Evolutionary conservation across 1,284 basidiomycete species (phyloP).

Genomic region (Peniophora sp.): DNA sequence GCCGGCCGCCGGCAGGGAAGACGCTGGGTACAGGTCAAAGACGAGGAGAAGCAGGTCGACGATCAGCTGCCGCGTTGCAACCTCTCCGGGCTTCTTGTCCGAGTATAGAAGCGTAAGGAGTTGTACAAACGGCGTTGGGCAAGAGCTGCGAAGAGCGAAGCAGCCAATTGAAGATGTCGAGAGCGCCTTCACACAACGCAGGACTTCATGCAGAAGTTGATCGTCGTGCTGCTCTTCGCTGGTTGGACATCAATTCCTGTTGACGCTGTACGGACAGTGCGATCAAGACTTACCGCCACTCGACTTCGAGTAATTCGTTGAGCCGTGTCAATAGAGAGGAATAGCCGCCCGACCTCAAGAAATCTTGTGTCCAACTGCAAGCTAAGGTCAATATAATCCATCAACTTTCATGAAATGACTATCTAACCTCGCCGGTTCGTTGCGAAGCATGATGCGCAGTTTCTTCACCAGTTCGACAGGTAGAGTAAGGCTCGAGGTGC

Average conservation of each 20-base stretch:
- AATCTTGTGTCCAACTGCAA: slow-evolving; percentile 84
- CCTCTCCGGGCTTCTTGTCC: slow-evolving; percentile 95
- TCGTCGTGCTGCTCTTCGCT: slow-evolving; percentile 99
- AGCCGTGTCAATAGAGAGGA: slow-evolving; percentile 74
- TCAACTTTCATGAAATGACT: slow-evolving; percentile 1
- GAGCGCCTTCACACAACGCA: slow-evolving; percentile 91
- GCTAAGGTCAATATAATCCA: slow-evolving; percentile 7
- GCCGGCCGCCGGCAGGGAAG: slow-evolving; percentile 48
- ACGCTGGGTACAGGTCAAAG: slow-evolving; percentile 76
- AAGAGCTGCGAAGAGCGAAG: slow-evolving; percentile 73
- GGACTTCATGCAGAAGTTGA: slow-evolving; percentile 84
- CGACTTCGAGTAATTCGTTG: slow-evolving; percentile 90
- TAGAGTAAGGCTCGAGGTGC: slow-evolving; percentile 60
- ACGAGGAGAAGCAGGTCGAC: slow-evolving; percentile 77
- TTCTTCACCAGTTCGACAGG: slow-evolving; percentile 74
- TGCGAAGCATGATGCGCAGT: slow-evolving; percentile 70
- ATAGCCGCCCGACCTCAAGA: slow-evolving; percentile 82
- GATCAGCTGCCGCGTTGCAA: slow-evolving; percentile 85
- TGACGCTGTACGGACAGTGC: neutral
- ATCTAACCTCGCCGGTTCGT: slow-evolving; percentile 73
- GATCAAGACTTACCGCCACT: slow-evolving; percentile 74
- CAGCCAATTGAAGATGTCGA: slow-evolving; percentile 83
- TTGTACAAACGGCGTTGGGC: slow-evolving; percentile 81
- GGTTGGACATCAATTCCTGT: neutral
- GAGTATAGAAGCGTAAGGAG: slow-evolving; percentile 84